Conservation (phyloP, 306 rosid genomes). For the Lagenaria siceraria region DNA sequence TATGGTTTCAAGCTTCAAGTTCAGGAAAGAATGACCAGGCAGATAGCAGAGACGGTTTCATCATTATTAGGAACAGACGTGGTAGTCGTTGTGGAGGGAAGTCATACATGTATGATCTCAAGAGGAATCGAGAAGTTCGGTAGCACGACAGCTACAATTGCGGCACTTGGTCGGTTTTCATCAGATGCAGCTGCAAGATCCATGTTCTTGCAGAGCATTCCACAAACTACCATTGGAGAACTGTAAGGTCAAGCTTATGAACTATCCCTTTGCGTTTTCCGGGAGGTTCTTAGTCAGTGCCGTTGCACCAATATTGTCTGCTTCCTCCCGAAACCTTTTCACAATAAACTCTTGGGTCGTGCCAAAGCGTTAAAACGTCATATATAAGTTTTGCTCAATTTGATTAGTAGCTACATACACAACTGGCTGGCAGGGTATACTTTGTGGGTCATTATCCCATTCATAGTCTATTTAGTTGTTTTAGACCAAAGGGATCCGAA, state of each 20-base stretch:
- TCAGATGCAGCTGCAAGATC: conserved; percentile 44
- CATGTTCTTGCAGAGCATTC: conserved; percentile 66
- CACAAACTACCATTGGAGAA: conserved; percentile 26
- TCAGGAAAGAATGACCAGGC: conserved; percentile 91
- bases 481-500: background rate
- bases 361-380: background rate
- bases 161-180: conserved; percentile 58
- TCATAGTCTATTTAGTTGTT: background rate
- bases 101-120: conserved; percentile 92
- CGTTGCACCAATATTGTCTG: background rate
- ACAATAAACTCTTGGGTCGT: background rate
- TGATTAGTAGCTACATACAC: background rate
- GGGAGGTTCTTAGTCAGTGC: background rate
- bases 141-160: conserved; percentile 84
- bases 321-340: background rate
- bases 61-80: conserved; percentile 67
- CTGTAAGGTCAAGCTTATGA: background rate
- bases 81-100: conserved; percentile 83
- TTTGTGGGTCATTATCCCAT: background rate
- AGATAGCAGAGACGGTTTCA: conserved; percentile 80
- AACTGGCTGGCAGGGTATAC: background rate
- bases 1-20: conserved; percentile 95
- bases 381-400: background rate
- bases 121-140: conserved; percentile 91
- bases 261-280: background rate